Conservation (phyloP, 2,329 filamentous ascomycete species). For the Fusarium domesticum region DNA sequence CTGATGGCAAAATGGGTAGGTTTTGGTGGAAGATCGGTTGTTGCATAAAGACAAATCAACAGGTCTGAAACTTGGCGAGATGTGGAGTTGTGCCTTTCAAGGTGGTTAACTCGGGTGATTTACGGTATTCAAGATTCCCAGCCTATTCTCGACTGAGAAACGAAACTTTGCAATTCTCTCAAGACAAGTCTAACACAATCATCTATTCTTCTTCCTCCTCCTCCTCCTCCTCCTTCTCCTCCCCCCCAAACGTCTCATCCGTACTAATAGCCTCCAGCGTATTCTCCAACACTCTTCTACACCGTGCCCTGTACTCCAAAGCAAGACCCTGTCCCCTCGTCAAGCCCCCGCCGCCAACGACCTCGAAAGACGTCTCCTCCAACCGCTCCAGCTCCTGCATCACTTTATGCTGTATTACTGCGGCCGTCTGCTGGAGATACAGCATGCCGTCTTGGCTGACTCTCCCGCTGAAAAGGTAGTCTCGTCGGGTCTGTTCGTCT, state of each 20-base stretch:
- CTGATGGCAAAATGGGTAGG: too few relatives aligned
- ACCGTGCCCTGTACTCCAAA: slow-evolving; percentile 48
- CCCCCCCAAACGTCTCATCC: slow-evolving; percentile 30
- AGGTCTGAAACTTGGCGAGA: too few relatives aligned
- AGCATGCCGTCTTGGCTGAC: slow-evolving; percentile 28
- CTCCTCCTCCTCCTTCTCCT: slow-evolving; percentile 11
- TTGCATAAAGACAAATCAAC: neutral
- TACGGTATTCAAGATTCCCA: too few relatives aligned
- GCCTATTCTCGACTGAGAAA: too few relatives aligned
- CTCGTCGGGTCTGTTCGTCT: slow-evolving; percentile 23
- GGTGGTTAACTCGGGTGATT: too few relatives aligned
- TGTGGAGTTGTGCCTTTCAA: too few relatives aligned
- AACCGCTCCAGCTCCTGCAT: slow-evolving; percentile 44
- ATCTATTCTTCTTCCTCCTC: neutral
- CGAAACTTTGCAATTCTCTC: neutral
- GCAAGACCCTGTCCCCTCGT: slow-evolving; percentile 49
- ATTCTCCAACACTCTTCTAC: slow-evolving; percentile 45
- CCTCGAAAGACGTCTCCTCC: slow-evolving; percentile 45
- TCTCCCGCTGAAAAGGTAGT: slow-evolving; percentile 32
- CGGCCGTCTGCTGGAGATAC: slow-evolving; percentile 36
- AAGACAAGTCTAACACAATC: neutral
- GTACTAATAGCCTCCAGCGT: slow-evolving; percentile 41
- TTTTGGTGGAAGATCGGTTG: too few relatives aligned
- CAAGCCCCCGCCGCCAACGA: slow-evolving; percentile 39
- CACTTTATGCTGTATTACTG: slow-evolving; percentile 44